phyloP scores from a whole-genome alignment of 2,329 filamentous ascomycete genomes.

The Microsporum ferrugineum region DNA sequence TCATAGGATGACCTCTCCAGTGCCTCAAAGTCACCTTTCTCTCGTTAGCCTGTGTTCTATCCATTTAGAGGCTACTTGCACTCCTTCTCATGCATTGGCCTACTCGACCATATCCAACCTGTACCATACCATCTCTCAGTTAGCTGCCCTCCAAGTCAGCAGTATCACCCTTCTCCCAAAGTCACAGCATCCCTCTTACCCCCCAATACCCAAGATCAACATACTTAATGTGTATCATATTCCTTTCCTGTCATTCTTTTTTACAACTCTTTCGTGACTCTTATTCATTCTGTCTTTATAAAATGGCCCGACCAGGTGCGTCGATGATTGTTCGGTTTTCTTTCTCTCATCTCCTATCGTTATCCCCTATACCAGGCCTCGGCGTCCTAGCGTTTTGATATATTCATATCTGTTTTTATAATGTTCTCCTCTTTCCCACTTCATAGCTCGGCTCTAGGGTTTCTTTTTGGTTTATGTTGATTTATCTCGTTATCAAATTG shows the following conservation, averaged over 20 bases:
- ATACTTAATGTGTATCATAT: conserved; percentile 1
- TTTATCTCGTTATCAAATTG: neutral
- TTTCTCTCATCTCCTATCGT: neutral
- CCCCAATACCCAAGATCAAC: neutral
- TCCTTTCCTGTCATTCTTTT: neutral
- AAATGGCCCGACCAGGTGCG: neutral
- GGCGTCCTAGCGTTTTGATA: neutral
- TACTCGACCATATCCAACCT: neutral
- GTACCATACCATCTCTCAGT: neutral
- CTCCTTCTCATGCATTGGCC: neutral
- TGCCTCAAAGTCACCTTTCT: conserved; percentile 16
- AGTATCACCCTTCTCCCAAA: neutral
- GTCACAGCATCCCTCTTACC: neutral
- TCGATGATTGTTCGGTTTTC: neutral
- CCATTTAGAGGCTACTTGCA: neutral
- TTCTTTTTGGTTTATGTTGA: neutral
- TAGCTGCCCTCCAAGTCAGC: neutral
- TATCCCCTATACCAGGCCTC: neutral
- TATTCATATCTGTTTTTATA: neutral
- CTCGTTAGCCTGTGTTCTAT: conserved; percentile 9
- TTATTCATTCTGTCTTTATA: neutral
- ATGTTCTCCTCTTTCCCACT: neutral
- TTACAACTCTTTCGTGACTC: neutral
- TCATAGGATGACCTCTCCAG: conserved; percentile 20
- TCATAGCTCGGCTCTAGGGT: neutral